Conservation (phyloP, 1,284 basidiomycete species). For the Puccinia hordei region DNA sequence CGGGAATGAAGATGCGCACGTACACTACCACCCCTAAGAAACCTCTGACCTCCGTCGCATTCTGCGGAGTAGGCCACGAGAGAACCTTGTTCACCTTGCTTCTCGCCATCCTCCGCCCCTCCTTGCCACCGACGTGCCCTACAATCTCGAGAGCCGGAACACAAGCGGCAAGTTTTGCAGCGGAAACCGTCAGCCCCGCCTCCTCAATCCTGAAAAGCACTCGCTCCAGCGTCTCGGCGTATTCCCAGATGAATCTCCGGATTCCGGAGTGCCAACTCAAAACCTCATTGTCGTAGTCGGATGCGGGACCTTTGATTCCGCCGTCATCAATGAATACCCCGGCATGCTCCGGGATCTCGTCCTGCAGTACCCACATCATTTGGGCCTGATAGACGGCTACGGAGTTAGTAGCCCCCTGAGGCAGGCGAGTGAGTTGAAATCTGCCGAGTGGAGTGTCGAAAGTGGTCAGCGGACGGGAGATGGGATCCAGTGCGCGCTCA, state of each 20-base stretch:
- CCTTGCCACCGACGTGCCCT: conserved; percentile 29
- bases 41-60: neutral
- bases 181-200: conserved; percentile 24
- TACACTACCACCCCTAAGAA: neutral
- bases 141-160: conserved; percentile 40
- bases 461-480: too few species aligned
- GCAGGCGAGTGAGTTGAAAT: too few species aligned
- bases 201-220: conserved; percentile 38
- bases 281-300: neutral
- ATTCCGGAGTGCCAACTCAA: neutral
- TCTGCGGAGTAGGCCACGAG: neutral
- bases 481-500: too few species aligned
- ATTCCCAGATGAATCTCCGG: conserved; percentile 31
- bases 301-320: conserved; percentile 27
- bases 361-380: conserved; percentile 31
- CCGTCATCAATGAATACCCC: conserved; percentile 38
- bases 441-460: too few species aligned
- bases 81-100: conserved; percentile 22
- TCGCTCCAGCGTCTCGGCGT: conserved; percentile 14
- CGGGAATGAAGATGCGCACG: neutral
- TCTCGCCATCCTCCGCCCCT: neutral
- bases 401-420: neutral
- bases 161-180: neutral
- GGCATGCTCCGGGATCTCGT: conserved; percentile 13
- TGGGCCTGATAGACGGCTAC: conserved; percentile 35